Percentiles rank a stretch among this genome's conserved stretches.
These are phyloP conservation scores for Aspergillus amoenus DNA, from an alignment of 2,329 filamentous ascomycete species.

Conservation along the genomic window DNA sequence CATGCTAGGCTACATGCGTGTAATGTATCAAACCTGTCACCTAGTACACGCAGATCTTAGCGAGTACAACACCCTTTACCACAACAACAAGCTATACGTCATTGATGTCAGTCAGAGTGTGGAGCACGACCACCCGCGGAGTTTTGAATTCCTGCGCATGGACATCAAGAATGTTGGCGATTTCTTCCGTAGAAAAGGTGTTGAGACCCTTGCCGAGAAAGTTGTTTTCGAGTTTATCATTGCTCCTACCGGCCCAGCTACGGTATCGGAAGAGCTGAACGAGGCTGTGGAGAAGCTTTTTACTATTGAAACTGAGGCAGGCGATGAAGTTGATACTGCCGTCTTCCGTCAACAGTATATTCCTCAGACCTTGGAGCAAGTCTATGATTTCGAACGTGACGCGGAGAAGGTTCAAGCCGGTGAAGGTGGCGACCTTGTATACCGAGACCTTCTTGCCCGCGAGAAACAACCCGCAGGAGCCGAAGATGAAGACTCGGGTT, in stretches of 20 bases:
- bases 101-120: constrained; percentile 98
- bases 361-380: constrained; percentile 90
- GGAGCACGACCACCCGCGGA: constrained; percentile 91
- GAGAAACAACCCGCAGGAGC: constrained; percentile 41
- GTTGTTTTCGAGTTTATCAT: constrained; percentile 84
- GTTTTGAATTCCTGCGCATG: constrained; percentile 92
- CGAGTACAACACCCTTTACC: constrained; percentile 96
- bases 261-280: constrained; percentile 55
- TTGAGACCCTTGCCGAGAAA: constrained; percentile 76
- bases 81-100: constrained; percentile 78
- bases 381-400: constrained; percentile 94
- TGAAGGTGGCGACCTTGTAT: constrained; percentile 74
- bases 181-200: constrained; percentile 84
- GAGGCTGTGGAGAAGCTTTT: constrained; percentile 68
- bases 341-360: constrained; percentile 97
- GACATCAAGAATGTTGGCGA: constrained; percentile 96
- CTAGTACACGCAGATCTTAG: constrained; percentile 95
- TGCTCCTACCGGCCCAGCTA: constrained; percentile 50
- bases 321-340: constrained; percentile 73
- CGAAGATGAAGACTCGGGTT: constrained; percentile 36
- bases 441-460: constrained; percentile 78
- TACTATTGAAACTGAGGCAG: constrained; percentile 53
- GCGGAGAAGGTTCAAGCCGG: constrained; percentile 73
- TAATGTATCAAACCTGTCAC: constrained; percentile 86
- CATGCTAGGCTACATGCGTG: constrained; percentile 82